phyloP scores from a whole-genome alignment of 257 asterid genomes.

The Ballota nigra region DNA sequence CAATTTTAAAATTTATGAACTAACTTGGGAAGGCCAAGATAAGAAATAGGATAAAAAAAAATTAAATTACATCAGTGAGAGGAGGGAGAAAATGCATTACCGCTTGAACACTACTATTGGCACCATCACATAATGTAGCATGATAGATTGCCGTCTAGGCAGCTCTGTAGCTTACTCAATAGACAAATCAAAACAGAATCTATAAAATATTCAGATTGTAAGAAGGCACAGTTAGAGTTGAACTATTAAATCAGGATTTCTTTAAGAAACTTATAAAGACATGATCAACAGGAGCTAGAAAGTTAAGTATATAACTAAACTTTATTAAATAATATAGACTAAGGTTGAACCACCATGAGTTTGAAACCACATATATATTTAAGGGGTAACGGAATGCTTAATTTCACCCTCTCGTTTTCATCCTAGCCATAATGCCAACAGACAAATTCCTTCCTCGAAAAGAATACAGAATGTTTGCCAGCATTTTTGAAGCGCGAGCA shows the following conservation, averaged over 20 bases:
- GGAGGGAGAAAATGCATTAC: slow-evolving; percentile 31
- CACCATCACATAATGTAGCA: slow-evolving; percentile 94
- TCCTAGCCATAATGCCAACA: slow-evolving; percentile 98
- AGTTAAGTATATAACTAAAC: neutral
- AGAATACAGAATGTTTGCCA: slow-evolving; percentile 88
- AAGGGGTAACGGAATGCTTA: neutral
- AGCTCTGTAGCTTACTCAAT: slow-evolving; percentile 87
- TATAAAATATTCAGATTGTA: neutral
- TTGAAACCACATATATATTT: neutral
- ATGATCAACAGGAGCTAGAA: neutral
- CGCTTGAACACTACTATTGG: slow-evolving; percentile 85
- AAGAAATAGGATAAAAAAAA: neutral
- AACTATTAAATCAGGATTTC: too few relatives aligned
- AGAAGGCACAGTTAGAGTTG: neutral
- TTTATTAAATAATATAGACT: neutral
- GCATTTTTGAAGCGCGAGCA: slow-evolving; percentile 87
- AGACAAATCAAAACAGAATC: slow-evolving; percentile 18
- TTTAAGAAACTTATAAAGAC: neutral
- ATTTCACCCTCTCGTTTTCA: slow-evolving; percentile 60
- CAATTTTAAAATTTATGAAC: too few relatives aligned
- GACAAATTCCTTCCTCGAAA: slow-evolving; percentile 96
- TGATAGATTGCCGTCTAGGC: slow-evolving; percentile 87
- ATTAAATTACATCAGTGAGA: neutral
- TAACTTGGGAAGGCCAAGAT: too few relatives aligned
- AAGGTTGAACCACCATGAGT: neutral